These are phyloP conservation scores for Bryopsis sp. DNA, from an alignment of 139 green algal species.

Conservation along the genomic window DNA sequence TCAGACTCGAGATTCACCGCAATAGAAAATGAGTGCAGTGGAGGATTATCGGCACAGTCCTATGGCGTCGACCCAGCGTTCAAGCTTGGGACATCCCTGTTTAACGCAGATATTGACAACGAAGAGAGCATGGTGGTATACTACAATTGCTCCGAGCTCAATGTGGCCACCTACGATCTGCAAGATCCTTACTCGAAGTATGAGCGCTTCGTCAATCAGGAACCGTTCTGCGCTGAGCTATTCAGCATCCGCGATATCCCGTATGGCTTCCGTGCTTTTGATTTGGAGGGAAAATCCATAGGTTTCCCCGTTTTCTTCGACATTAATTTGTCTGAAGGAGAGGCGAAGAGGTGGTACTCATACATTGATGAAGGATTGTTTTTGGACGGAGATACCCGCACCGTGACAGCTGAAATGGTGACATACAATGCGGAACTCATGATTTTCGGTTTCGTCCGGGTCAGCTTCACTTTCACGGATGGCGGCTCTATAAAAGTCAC, in stretches of 20 bases:
- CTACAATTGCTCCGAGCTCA: slow-evolving; percentile 65
- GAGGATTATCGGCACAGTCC: background rate
- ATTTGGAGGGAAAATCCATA: slow-evolving; percentile 30
- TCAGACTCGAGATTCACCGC: slow-evolving; percentile 50
- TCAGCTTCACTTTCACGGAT: slow-evolving; percentile 54
- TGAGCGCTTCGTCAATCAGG: slow-evolving; percentile 30
- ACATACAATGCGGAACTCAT: slow-evolving; percentile 76
- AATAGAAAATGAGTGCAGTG: slow-evolving; percentile 54
- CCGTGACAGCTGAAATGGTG: slow-evolving; percentile 51
- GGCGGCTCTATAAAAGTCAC: slow-evolving; percentile 63
- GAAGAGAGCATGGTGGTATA: slow-evolving; percentile 24
- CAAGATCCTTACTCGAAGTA: slow-evolving; percentile 24
- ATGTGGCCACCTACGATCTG: background rate
- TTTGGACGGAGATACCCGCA: slow-evolving; percentile 52
- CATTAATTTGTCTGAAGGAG: slow-evolving; percentile 59
- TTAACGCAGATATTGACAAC: slow-evolving; percentile 57
- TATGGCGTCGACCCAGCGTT: slow-evolving; percentile 75
- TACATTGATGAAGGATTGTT: slow-evolving; percentile 61
- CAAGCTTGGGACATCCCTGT: slow-evolving; percentile 57
- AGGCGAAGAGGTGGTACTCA: slow-evolving; percentile 35
- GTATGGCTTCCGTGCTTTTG: slow-evolving; percentile 56
- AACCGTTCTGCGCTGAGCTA: slow-evolving; percentile 65
- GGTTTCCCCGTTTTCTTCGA: slow-evolving; percentile 67
- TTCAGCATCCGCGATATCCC: slow-evolving; percentile 60
- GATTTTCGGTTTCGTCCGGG: slow-evolving; percentile 44